phyloP scores from a whole-genome alignment of 139 green algal genomes.

The Nannochloris sp. region DNA sequence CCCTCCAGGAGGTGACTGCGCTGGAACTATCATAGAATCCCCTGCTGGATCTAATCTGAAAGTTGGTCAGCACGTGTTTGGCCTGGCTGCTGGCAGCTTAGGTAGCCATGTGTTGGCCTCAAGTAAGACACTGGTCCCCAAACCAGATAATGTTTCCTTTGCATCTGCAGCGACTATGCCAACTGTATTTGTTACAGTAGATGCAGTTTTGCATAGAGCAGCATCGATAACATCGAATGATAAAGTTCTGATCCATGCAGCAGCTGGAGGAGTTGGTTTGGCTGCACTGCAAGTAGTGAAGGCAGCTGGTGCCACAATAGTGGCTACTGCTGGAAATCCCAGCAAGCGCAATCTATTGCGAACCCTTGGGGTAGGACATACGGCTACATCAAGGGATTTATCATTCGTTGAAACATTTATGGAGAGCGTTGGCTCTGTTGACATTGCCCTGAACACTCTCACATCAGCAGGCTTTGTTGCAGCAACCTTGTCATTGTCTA shows the following conservation, averaged over 20 bases:
- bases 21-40: slow-evolving; percentile 28
- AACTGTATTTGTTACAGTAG: slow-evolving; percentile 72
- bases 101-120: slow-evolving; percentile 53
- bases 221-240: slow-evolving; percentile 11
- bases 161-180: slow-evolving; percentile 64
- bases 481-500: slow-evolving; percentile 48
- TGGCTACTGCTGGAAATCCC: slow-evolving; percentile 48
- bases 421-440: not conserved
- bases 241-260: slow-evolving; percentile 59
- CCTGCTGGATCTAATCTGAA: not conserved
- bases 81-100: slow-evolving; percentile 55
- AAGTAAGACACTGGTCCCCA: slow-evolving; percentile 41
- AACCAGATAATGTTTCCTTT: slow-evolving; percentile 48
- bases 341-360: slow-evolving; percentile 54
- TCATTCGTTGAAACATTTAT: slow-evolving; percentile 26
- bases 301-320: slow-evolving; percentile 21
- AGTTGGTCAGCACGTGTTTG: slow-evolving; percentile 56
- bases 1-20: slow-evolving; percentile 37
- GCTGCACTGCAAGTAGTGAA: slow-evolving; percentile 51
- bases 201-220: slow-evolving; percentile 15
- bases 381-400: slow-evolving; percentile 46
- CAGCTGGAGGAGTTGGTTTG: slow-evolving; percentile 68
- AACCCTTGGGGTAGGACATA: slow-evolving; percentile 27
- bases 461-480: slow-evolving; percentile 82
- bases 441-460: slow-evolving; percentile 68